A percentile compares a stretch with the other conserved stretches of the same genome.
Conservation (phyloP, 2,329 filamentous ascomycete genomes). For the Colletotrichum sp. region DNA sequence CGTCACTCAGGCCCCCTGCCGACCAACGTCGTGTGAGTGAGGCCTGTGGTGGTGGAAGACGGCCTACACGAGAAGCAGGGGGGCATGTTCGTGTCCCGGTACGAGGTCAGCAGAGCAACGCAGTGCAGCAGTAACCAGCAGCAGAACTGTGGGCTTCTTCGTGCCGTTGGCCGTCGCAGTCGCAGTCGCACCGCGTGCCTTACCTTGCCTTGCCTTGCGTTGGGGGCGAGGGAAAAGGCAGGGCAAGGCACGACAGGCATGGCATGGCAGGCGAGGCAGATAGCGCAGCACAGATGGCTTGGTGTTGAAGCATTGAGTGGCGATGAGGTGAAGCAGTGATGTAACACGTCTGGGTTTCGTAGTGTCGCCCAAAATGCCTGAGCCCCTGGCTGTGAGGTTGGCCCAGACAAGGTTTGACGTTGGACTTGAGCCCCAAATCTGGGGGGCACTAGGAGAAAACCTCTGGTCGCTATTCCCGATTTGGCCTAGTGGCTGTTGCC, state of each 20-base stretch:
- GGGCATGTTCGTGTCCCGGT: neutral
- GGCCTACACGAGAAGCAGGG: neutral
- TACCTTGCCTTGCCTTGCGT: neutral
- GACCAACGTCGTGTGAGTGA: neutral
- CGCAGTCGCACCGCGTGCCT: neutral
- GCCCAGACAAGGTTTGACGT: conserved; percentile 15
- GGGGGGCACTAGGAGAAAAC: conserved; percentile 19
- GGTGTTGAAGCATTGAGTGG: conserved; percentile 28
- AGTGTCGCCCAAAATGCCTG: conserved; percentile 9
- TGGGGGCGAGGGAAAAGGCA: neutral
- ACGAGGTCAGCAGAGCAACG: neutral
- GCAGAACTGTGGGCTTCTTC: neutral
- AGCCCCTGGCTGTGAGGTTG: conserved; percentile 18
- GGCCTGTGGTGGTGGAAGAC: neutral
- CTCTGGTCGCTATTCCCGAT: neutral
- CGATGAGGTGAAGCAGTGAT: conserved; percentile 49
- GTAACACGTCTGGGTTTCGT: conserved; percentile 53
- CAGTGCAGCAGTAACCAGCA: neutral
- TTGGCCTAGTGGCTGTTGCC: conserved; percentile 2
- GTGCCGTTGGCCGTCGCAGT: neutral
- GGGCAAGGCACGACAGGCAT: neutral
- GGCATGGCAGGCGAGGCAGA: neutral
- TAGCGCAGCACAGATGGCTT: neutral
- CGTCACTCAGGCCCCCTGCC: neutral
- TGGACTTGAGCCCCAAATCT: conserved; percentile 22